Percentiles rank a stretch among this genome's conserved stretches.
These are phyloP conservation scores for Uronychia setigera DNA, from an alignment of 73 alveolate species.

Conservation along the genomic window DNA sequence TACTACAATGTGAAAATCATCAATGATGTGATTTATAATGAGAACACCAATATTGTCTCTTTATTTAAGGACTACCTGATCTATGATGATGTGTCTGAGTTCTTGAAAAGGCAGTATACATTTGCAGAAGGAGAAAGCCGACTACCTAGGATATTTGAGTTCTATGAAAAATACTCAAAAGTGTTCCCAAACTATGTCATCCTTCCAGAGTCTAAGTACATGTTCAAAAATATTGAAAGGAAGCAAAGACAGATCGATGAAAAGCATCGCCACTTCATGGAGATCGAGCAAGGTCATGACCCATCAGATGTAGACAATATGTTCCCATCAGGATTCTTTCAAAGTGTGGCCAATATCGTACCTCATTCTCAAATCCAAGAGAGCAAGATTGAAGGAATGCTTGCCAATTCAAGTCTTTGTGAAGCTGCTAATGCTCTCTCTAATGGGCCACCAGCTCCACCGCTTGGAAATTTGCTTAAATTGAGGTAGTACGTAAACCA, in stretches of 20 bases:
- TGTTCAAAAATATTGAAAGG: conserved; percentile 82
- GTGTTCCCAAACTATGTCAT: conserved; percentile 88
- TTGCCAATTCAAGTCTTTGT: background rate
- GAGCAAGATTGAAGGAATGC: background rate
- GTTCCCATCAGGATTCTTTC: background rate
- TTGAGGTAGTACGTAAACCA: background rate
- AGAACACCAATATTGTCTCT: conserved; percentile 76
- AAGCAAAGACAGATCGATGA: conserved; percentile 78
- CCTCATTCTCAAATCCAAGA: background rate
- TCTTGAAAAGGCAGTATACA: conserved; percentile 61
- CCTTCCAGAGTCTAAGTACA: conserved; percentile 78
- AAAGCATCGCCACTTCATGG: conserved; percentile 36
- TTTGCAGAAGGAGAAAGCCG: conserved; percentile 46
- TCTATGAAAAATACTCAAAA: conserved; percentile 78
- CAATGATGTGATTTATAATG: conserved; percentile 71
- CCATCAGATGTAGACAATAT: background rate
- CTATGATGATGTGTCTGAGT: conserved; percentile 78
- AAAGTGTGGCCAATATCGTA: background rate
- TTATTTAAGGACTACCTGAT: conserved; percentile 67
- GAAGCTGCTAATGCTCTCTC: background rate
- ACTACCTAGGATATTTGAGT: conserved; percentile 87
- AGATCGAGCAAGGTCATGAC: background rate
- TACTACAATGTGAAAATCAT: conserved; percentile 62
- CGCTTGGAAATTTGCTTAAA: background rate
- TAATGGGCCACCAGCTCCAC: background rate